Evolutionary conservation across 2,329 filamentous ascomycete species (phyloP).

Genomic region (Colletotrichum siamense): DNA sequence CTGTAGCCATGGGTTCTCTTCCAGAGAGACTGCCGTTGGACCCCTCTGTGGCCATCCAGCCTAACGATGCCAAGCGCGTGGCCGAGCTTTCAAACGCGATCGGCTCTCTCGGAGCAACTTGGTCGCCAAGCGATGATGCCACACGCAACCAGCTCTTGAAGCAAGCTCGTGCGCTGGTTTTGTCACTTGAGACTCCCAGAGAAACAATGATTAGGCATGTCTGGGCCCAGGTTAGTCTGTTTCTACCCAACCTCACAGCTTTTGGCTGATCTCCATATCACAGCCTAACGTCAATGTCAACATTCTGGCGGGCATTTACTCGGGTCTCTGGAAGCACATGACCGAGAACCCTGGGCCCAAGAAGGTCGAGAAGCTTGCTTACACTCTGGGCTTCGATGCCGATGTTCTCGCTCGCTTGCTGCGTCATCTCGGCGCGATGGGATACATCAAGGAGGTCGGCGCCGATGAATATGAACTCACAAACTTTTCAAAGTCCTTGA

Average conservation of each 20-base stretch:
- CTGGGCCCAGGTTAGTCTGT: constrained; percentile 31
- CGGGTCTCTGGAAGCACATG: background rate
- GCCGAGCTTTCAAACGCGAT: background rate
- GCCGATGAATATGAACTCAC: constrained; percentile 35
- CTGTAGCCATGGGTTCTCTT: background rate
- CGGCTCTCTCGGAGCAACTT: background rate
- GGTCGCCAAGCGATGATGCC: background rate
- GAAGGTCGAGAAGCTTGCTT: background rate
- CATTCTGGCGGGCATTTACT: background rate
- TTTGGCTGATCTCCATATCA: background rate
- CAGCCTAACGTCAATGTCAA: background rate
- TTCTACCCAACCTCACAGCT: background rate
- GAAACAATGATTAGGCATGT: constrained; percentile 34
- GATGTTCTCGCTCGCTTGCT: constrained; percentile 32
- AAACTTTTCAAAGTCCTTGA: constrained; percentile 33
- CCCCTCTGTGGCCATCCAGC: background rate
- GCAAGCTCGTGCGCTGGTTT: background rate
- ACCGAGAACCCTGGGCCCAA: background rate
- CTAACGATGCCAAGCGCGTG: background rate
- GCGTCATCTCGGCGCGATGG: constrained; percentile 39
- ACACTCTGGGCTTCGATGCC: background rate
- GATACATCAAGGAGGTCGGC: constrained; percentile 35
- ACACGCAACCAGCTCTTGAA: background rate
- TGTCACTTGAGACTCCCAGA: constrained; percentile 31
- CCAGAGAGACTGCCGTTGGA: background rate